Conservation (phyloP, 305 asterid species). For the Fraxinus floribunda region DNA sequence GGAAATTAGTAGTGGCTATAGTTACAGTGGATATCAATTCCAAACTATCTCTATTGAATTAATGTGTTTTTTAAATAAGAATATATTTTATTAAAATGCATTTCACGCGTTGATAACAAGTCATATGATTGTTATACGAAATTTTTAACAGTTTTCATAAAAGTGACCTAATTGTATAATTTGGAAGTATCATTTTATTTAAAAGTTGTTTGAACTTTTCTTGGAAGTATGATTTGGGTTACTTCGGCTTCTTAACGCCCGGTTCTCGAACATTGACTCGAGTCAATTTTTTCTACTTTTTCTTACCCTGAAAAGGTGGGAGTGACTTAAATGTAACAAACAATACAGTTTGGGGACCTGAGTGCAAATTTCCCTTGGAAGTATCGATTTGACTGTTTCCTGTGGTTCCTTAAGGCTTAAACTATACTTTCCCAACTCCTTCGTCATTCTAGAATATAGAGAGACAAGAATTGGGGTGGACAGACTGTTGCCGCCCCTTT, state of each 20-base stretch:
- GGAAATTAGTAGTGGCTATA: no score
- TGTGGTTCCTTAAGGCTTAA: background rate
- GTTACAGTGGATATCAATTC: no score
- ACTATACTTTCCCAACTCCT: background rate
- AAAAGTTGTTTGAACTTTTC: no score
- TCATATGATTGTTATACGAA: no score
- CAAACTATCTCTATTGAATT: no score
- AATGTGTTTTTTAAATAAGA: no score
- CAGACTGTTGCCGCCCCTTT: slow-evolving; percentile 16
- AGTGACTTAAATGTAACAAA: background rate
- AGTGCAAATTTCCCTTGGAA: background rate
- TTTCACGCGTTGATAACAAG: no score
- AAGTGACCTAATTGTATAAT: no score
- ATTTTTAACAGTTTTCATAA: no score
- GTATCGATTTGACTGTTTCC: background rate
- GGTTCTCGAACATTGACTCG: background rate
- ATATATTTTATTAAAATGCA: no score
- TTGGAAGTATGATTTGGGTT: no score
- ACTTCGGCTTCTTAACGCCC: background rate
- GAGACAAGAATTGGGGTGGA: slow-evolving; percentile 16
- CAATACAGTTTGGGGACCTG: background rate
- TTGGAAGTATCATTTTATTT: no score
- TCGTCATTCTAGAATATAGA: slow-evolving; percentile 9
- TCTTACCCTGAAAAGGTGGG: background rate
- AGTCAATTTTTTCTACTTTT: background rate